Evolutionary conservation across 2,329 filamentous ascomycete species (phyloP), one percentile per base, ranked within the genome.

Genomic region (Ophiocordyceps australis): DNA sequence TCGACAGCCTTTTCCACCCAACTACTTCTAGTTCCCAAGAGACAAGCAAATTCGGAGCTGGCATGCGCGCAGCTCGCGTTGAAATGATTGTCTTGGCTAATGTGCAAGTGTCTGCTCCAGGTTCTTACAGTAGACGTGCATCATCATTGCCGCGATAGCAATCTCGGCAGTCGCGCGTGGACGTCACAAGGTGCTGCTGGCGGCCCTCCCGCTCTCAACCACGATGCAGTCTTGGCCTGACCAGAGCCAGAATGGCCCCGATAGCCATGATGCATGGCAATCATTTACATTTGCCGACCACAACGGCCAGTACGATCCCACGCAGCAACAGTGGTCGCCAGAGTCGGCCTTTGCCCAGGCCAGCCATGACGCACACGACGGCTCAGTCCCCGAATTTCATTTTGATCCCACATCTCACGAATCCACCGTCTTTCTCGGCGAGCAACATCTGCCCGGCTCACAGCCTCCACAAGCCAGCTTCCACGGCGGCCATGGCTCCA

Each of bases 211-310:
- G n/a, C n/a, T n/a, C n/a, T n/a, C n/a, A n/a, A n/a, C 16, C 9
- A 20, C 17, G 33, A 55, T 55, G 51, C 51, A 55, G 45, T 50
- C 51, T 31, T 55, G 51, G 51, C 35, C 48, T 21, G 42, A 41
- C 29, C 36, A 43, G 30, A 41, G 45, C 37, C 50, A 52, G 36
- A 47, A 42, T 27, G 50, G 48, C 36, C 36, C 44, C 26, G 45
- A 50, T 29, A 47, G 42, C 28, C 43, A 44, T 27, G 40, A 40
- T 26, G 41, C 43, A 21, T 54, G 51, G 51, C 41, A 45, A 29
- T 30, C 40, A 24, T 54, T 47, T 35, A 32, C 33, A 20, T 54
- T 47, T 25, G 27, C 39, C 20, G 33, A 38, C 17, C 47, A 49
- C 26, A 40, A 42, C 28, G 45, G 42, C 17, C 49, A 54, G 20